Evolutionary conservation across 2,329 filamentous ascomycete genomes (phyloP), one percentile per base, ranked within the genome.

Genomic region (Elsinoe necatrix): DNA sequence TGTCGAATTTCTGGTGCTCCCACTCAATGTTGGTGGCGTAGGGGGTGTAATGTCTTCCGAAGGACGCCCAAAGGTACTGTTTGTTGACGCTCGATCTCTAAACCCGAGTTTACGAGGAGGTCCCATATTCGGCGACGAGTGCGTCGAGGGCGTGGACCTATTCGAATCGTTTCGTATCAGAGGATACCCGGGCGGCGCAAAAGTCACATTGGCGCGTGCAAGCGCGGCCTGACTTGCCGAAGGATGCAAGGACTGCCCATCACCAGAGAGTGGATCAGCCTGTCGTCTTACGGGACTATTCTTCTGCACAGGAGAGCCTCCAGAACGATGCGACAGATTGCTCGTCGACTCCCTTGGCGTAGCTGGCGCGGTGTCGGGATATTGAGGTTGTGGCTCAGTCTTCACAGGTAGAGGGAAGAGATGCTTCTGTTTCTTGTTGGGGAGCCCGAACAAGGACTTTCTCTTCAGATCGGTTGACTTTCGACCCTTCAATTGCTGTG

Each of bases 381-480:
- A 57, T 14, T 51, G 43, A 14, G 57, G 59, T 21, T 77, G 71
- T 18, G 71, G 70, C 31, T 74, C 69, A 61, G 82, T 78, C 69
- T 86, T 90, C 61, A 92, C 84, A 39, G 89, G 90, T n/a, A 97
- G 77, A 58, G 92, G 91, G 65, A 97, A 97, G 34, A 97, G 74
- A 2, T 88, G 84, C 35, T 83, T 81, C 65, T 84, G 86, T 65
- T 83, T 87, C 61, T 89, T 80, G 54, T 89, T 85, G 31, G 85
- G 82, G 61, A 97, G 77, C 58, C 84, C 84, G 68, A 96, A 95
- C 67, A 95, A 89, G 23, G 85, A 56, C n/a, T 42, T 45, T 16
- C 41, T 31, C 29, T 56, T 56, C 37, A 47, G n/a, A 23, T 56
- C 54, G 16, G 37, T 20, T 47, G 54, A 56, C 23, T 56, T 56